Percentiles rank a stretch among this genome's conserved stretches.
phyloP scores from a whole-genome alignment of 2,329 filamentous ascomycete genomes.

The Dryadomyces quercivorus region DNA sequence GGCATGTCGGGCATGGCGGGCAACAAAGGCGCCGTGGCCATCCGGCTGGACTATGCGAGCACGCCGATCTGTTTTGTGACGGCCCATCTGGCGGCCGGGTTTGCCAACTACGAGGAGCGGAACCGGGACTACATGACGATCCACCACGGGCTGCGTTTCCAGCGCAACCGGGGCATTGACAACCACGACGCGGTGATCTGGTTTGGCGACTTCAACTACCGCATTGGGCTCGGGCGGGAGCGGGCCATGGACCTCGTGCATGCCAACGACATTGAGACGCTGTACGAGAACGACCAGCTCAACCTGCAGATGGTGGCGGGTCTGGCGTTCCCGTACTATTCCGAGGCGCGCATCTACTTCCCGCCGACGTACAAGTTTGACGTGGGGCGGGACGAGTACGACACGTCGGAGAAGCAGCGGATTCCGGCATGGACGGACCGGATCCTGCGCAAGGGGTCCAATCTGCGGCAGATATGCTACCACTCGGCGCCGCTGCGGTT shows the following conservation, averaged over 20 bases:
- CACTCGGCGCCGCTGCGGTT: conserved; percentile 71
- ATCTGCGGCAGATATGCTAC: conserved; percentile 74
- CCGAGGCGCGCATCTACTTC: conserved; percentile 78
- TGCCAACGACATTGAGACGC: conserved; percentile 56
- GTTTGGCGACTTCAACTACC: conserved; percentile 97
- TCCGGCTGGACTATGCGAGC: conserved; percentile 87
- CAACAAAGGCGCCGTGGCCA: conserved; percentile 95
- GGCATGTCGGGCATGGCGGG: conserved; percentile 95
- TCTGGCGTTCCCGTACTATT: conserved; percentile 80
- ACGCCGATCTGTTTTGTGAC: conserved; percentile 93
- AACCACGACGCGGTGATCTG: conserved; percentile 84
- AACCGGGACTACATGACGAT: conserved; percentile 91
- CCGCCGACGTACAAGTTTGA: conserved; percentile 95
- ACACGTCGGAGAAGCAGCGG: conserved; percentile 88
- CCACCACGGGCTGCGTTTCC: conserved; percentile 75
- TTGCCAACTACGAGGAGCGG: conserved; percentile 91
- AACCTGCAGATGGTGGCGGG: conserved; percentile 96
- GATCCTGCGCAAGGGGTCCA: conserved; percentile 73
- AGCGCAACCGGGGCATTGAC: conserved; percentile 79
- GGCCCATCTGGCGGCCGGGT: conserved; percentile 89
- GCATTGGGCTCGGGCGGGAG: conserved; percentile 75
- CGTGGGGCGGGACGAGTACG: conserved; percentile 75
- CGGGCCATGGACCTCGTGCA: conserved; percentile 64
- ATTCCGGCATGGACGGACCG: conserved; percentile 98
- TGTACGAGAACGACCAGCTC: conserved; percentile 92